phyloP scores from a whole-genome alignment of 2,329 filamentous ascomycete genomes.

The Curvularia sp. region DNA sequence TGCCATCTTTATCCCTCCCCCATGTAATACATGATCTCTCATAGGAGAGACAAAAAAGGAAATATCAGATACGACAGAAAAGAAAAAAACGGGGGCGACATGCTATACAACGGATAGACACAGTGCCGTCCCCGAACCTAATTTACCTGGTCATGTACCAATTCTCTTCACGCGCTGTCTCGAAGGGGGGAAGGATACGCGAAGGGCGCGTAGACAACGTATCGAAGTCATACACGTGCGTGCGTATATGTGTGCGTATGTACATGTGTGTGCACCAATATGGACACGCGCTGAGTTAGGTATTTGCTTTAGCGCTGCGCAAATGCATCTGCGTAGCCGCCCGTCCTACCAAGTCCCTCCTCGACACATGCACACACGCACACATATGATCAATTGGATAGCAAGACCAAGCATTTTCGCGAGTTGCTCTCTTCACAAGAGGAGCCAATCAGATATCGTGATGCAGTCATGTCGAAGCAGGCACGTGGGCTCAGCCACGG shows the following conservation, averaged over 20 bases:
- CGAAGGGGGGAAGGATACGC: neutral
- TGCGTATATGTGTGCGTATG: neutral
- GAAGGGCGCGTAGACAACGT: slow-evolving; percentile 1
- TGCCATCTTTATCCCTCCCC: neutral
- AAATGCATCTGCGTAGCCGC: no score
- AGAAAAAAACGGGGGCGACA: neutral
- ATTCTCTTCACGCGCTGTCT: neutral
- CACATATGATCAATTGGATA: neutral
- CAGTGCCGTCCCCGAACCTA: neutral
- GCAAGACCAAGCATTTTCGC: neutral
- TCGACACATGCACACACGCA: no score
- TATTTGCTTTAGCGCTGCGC: neutral
- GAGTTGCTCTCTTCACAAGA: no score
- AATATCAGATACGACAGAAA: neutral
- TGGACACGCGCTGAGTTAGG: no score
- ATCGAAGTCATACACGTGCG: neutral
- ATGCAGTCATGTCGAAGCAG: neutral
- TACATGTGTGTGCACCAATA: no score
- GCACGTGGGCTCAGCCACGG: neutral
- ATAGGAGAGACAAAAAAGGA: neutral
- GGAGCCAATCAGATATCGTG: neutral
- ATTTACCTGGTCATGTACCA: neutral
- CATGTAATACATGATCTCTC: no score
- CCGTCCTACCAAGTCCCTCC: no score
- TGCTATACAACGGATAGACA: neutral